These are phyloP conservation scores for Penicillium bovifimosum DNA, from an alignment of 495 filamentous ascomycete genomes.

Conservation along the genomic window DNA sequence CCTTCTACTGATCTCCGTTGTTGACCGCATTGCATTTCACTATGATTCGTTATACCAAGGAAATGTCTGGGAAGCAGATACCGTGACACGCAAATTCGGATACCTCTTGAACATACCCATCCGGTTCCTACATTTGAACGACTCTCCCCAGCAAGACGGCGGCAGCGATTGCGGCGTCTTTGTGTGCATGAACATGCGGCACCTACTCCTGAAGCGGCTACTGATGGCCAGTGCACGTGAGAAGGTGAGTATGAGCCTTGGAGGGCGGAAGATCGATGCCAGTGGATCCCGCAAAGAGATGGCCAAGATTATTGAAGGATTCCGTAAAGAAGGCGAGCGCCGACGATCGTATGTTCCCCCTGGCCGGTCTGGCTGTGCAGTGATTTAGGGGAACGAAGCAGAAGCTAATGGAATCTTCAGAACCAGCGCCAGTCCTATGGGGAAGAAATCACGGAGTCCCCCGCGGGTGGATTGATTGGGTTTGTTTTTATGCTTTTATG, in stretches of 20 bases:
- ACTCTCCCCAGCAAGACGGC: slow-evolving; percentile 89
- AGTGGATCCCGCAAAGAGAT: slow-evolving; percentile 76
- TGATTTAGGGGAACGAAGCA: neutral
- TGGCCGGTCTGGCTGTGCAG: neutral
- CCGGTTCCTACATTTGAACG: slow-evolving; percentile 68
- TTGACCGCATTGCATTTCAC: slow-evolving; percentile 91
- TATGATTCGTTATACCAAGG: slow-evolving; percentile 83
- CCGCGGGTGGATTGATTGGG: slow-evolving; percentile 28
- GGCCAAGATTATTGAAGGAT: slow-evolving; percentile 73
- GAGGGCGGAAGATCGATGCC: slow-evolving; percentile 72
- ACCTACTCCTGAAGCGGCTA: slow-evolving; percentile 78
- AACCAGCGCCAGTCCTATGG: slow-evolving; percentile 18
- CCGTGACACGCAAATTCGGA: slow-evolving; percentile 56
- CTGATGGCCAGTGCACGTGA: slow-evolving; percentile 66
- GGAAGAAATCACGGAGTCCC: slow-evolving; percentile 27
- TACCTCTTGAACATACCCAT: slow-evolving; percentile 59
- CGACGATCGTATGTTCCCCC: slow-evolving; percentile 61
- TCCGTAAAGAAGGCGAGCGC: slow-evolving; percentile 76
- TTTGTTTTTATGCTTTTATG: too few species aligned
- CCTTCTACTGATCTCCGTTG: slow-evolving; percentile 77
- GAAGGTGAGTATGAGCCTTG: slow-evolving; percentile 92
- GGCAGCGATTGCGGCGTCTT: slow-evolving; percentile 92
- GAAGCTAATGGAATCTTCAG: slow-evolving; percentile 3
- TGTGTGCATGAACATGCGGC: slow-evolving; percentile 88
- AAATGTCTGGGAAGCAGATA: slow-evolving; percentile 67